Evolutionary conservation across 768 basidiomycete species (phyloP).

Genomic region (Rhodotorula sphaerocarpa): DNA sequence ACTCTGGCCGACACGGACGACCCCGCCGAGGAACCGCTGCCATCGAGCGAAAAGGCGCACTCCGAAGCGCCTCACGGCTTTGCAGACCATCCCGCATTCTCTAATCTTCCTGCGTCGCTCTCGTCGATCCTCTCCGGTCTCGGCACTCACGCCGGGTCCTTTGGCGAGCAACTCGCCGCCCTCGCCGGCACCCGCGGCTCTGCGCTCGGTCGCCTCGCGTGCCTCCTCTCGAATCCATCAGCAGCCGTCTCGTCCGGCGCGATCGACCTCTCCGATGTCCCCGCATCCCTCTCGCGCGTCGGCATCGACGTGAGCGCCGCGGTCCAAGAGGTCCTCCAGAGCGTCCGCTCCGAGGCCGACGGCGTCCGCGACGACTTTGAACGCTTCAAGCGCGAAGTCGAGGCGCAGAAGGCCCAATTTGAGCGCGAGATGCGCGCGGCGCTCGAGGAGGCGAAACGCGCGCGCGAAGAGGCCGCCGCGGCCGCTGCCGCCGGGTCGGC

Average conservation of each 20-base stretch:
- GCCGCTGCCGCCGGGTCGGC: too few relatives aligned
- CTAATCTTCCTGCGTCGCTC: neutral
- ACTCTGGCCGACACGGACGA: neutral
- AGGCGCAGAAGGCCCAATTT: neutral
- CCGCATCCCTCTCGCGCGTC: neutral
- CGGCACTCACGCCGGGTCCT: neutral
- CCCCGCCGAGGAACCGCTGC: neutral
- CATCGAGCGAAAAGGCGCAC: too few relatives aligned
- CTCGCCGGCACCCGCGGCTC: neutral
- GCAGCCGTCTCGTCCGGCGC: neutral
- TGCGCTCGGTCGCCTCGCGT: conserved; percentile 7
- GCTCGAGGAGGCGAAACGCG: neutral
- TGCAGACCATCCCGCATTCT: neutral
- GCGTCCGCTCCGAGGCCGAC: conserved; percentile 10
- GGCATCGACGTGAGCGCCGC: neutral
- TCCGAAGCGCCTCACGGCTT: neutral
- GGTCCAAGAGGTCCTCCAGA: neutral
- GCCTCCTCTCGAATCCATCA: neutral
- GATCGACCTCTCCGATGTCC: neutral
- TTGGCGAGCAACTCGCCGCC: neutral
- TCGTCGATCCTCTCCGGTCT: neutral
- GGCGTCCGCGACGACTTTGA: conserved; percentile 4
- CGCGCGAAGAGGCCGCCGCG: neutral
- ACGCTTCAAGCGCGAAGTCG: neutral
- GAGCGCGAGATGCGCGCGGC: neutral